Base-by-base conservation (phyloP, 768 basidiomycete genomes). In the Termitomyces sp. region DNA sequence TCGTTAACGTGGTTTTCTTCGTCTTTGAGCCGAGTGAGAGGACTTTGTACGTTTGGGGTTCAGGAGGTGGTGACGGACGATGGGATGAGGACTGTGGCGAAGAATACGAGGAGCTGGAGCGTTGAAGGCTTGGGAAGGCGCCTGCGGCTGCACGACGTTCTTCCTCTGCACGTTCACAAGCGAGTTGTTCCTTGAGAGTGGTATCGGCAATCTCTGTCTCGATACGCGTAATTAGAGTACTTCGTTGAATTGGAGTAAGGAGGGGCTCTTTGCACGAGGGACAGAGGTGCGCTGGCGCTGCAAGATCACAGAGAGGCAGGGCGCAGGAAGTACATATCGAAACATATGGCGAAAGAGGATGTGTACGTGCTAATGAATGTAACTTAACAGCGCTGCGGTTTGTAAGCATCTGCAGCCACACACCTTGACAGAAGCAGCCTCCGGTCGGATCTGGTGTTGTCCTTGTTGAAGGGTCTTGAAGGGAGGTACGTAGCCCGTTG, bases 391-490 rank as follows among this genome's bases (percentile, higher is more conserved):
- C 16, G 7, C n/a, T 16, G 28, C 46, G 10, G 20, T 28, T 38
- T 5, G 2, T 12, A 24, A 55, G 33, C 18, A 46, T 26, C 7
- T 6, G 44, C 13, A 28, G 4, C 6, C 30, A 63, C 71, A 33
- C 53, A 83, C 87, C 85, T 73, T 83, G 81, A 63, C 87, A 90
- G 64, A 86, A 89, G 64, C 87, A 90, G 0, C 87, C 86, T 4
- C 83, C 82, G 42, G 78, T 80, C 0, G 83, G 79, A 68, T 88
- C 86, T 56, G 32, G 35, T 28, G 32, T 35, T 56, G 70, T 80
- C 42, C 70, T 66, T 0, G 54, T 67, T 0, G 68, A 68, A 3
- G 72, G 65, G 14, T 65, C 67, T 26, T 61, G 67, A 24, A 84
- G 67, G 4, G 70, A 75, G n/a, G 70, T 63, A 33, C 80, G 68